Evolutionary conservation across 371 early-diverging fungal species (phyloP), one percentile per base, ranked within the genome.

Genomic region (Catenaria anguillulae): DNA sequence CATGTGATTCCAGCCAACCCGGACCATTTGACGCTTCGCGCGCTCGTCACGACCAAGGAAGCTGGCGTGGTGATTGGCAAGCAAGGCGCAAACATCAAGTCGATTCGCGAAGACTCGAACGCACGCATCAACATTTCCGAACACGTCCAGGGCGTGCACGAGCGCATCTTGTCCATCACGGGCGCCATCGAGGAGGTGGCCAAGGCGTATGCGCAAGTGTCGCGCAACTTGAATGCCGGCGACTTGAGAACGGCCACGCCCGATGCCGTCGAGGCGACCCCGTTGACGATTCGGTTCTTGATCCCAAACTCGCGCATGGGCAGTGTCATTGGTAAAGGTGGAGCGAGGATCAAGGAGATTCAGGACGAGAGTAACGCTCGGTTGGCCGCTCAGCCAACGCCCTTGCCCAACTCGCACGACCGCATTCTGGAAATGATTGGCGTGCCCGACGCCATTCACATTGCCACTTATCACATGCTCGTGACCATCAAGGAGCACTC

Each of bases 1-100:
- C 13, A 4, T 4, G 8, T 4, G 37, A 4, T 8, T 13, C 37
- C 37, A 13, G 37, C 13, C 37, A 43, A 8, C 45, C 26, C 55
- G 17, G 36, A 55, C 64, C 56, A 56, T 60, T 29, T 40, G 59
- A 74, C 82, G 0, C 67, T 89, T 68, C 81, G 90, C 6, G 84
- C 89, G 0, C 73, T 91, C 37, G 82, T 91, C 13, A 76, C 83
- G 40, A 84, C 90, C 68, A 89, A 88, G 72, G 95, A 93, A 69
- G 94, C 96, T 23, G 93, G 87, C 65, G 84, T 92, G 48, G 85
- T 95, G 63, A 95, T 95, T 66, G 96, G 96, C 56, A 89, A 88
- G 76, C 79, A 76, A 55, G 96, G 96, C 40, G 82, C 79, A 63
- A 87, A 88, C 73, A 85, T 93, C 1, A 82, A 84, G 56, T 86